Base-by-base conservation (phyloP, 1,139 yeast genomes). In the Diutina ranongensis region DNA sequence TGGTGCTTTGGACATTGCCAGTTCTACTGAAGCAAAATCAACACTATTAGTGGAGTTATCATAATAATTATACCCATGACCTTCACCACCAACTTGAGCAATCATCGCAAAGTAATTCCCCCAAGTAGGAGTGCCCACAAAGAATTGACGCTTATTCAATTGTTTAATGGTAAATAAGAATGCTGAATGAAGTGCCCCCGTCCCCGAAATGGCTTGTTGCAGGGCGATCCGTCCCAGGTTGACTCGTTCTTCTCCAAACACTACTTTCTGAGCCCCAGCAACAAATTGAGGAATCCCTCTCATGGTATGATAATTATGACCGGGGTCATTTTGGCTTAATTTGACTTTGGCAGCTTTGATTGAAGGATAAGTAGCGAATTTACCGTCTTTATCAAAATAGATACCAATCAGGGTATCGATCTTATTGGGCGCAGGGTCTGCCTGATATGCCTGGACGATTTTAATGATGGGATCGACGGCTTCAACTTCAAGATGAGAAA, bases 251-350 rank as follows among this genome's bases (percentile, higher is more conserved):
- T 15, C 8, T 12, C 73, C 74, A 51, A 70, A 68, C 12, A 67
- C 54, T 8, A 62, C 61, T 44, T 53, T 51, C 49, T 63, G 62
- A 20, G 74, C 71, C n/a, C 65, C 71, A 3, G 47, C 45, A 15
- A 60, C 55, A 51, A 64, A 70, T 36, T 58, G 66, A 2, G 73
- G 68, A 32, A 67, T 60, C 13, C 75, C 75, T 4, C 61, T 53
- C 74, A 69, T 69, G 47, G 54, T 60, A 47, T 71, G 69, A 56
- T 70, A 70, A 53, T 67, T 63, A 52, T 70, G 74, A 28, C 74
- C 74, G 2, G 70, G 68, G 48, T 68, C 71, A 46, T 65, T 58
- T 18, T 55, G 55, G 35, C 55, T 53, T 46, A 68, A 59, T 20
- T 54, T 51, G 25, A 57, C 52, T 50, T 70, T 69, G 42, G 74